Percentiles rank a stretch among this genome's conserved stretches.
Conservation (phyloP, 225 moss, liverwort and hornwort species). For the Sphagnum contortum region DNA sequence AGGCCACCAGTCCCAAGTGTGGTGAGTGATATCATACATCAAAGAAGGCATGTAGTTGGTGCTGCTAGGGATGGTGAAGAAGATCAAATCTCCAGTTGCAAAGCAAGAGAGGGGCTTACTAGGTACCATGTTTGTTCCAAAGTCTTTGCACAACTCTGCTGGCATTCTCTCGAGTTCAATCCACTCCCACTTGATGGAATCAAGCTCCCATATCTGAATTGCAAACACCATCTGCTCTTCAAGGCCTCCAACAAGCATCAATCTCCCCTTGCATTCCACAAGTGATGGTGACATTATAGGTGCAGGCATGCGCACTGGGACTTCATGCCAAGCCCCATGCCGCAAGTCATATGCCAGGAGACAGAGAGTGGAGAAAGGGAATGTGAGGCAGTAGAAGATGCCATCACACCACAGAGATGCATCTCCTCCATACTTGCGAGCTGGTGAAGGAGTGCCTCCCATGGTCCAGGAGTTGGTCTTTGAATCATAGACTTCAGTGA, state of each 20-base stretch:
- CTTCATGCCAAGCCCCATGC: constrained; percentile 23
- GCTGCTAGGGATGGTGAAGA: constrained; percentile 24
- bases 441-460: constrained; percentile 19
- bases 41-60: constrained; percentile 18
- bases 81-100: constrained; percentile 19
- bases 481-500: constrained; percentile 45
- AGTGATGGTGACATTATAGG: constrained; percentile 44
- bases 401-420: constrained; percentile 22
- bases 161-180: constrained; percentile 35
- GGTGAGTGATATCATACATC: constrained; percentile 8
- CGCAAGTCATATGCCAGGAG: constrained; percentile 37
- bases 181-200: constrained; percentile 12
- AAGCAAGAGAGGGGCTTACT: constrained; percentile 32
- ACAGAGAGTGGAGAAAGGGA: constrained; percentile 34
- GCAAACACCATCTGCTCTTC: constrained; percentile 19
- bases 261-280: constrained; percentile 11
- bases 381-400: constrained; percentile 45
- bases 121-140: constrained; percentile 26
- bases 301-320: constrained; percentile 37
- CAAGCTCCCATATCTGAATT: constrained; percentile 38
- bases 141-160: constrained; percentile 15
- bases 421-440: constrained; percentile 30
- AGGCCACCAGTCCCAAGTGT: constrained; percentile 38
- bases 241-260: constrained; percentile 21
- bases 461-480: constrained; percentile 14